Evolutionary conservation across 192 early-diverging fungal genomes (phyloP).

Genomic region (Podila epigama): DNA sequence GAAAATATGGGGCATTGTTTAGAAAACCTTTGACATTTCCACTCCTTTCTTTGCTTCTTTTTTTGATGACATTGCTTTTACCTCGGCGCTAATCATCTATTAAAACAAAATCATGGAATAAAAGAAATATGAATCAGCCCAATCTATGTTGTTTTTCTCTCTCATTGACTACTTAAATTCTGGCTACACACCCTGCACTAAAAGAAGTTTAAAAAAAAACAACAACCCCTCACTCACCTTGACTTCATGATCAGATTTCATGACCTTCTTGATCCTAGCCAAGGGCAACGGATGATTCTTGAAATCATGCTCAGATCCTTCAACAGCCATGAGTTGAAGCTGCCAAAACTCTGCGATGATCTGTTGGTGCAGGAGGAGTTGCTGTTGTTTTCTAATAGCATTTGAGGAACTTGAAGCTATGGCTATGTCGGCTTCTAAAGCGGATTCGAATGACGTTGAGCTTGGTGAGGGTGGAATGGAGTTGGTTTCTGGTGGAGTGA

Average conservation of each 20-base stretch:
- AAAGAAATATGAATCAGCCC: background rate
- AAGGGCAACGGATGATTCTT: slow-evolving; percentile 92
- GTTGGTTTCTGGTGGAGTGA: background rate
- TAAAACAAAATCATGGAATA: background rate
- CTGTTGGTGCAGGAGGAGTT: slow-evolving; percentile 10
- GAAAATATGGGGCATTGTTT: slow-evolving; percentile 3
- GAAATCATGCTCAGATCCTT: slow-evolving; percentile 86
- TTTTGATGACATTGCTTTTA: background rate
- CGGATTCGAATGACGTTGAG: background rate
- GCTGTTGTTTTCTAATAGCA: background rate
- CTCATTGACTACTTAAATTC: too few relatives aligned
- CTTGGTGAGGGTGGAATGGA: background rate
- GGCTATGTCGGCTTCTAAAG: too few relatives aligned
- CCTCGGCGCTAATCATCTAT: slow-evolving; percentile 65
- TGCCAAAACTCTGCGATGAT: slow-evolving; percentile 71
- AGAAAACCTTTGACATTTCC: too few relatives aligned
- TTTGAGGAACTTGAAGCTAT: background rate
- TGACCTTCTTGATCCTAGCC: slow-evolving; percentile 97
- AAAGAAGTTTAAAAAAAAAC: too few relatives aligned
- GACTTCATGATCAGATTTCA: slow-evolving; percentile 98
- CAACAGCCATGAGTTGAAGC: slow-evolving; percentile 67
- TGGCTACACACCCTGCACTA: too few relatives aligned
- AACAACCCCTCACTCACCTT: slow-evolving; percentile 73
- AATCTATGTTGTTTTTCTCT: background rate
- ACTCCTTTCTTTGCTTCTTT: too few relatives aligned